Evolutionary conservation across 1,139 yeast species (phyloP), one percentile per base, ranked within the genome.

Genomic region (Arxiozyma bovina): DNA sequence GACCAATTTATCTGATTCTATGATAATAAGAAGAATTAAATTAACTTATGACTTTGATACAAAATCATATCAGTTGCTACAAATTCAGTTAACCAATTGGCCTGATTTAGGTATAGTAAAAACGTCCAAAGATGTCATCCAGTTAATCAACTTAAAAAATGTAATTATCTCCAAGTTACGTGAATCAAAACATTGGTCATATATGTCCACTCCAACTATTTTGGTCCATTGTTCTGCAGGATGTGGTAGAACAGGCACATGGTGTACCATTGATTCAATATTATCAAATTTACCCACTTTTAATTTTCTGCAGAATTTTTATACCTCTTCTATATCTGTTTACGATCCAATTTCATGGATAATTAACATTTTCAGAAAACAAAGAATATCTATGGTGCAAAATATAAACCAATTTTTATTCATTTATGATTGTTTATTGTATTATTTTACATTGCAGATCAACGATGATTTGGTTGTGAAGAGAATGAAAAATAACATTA

Each of bases 161-260:
- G 41, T 59, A 41, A 52, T 69, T 54, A 42, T 64, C 52, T 58
- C 57, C 45, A 52, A 57, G 45, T 41, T 60, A 53, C 61, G 20
- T 67, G 63, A 54, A 18, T 52, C 50, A 11, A 44, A 45, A 12
- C 25, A 23, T 12, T 50, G 46, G 40, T 23, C 45, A 15, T 57
- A 56, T 54, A 63, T 64, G 50, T 18, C 34, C 23, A 52, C 61
- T 8, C 66, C 70, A 1, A 80, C 84, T 1, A 77, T 84, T 0
- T 67, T 87, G 38, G 87, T 87, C 9, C 96, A 88, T 69, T 88
- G 96, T 68, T 83, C 91, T 6, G 96, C 96, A 0, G 96, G 96
- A 0, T 88, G 96, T 70, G 96, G 96, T 3, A 78, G 96, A 58
- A 88, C 96, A 0, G 96, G 96, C 0, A 85, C 94, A 1, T 84